Base-by-base conservation (phyloP, 2,329 filamentous ascomycete genomes). In the Pseudogymnoascus sp. region DNA sequence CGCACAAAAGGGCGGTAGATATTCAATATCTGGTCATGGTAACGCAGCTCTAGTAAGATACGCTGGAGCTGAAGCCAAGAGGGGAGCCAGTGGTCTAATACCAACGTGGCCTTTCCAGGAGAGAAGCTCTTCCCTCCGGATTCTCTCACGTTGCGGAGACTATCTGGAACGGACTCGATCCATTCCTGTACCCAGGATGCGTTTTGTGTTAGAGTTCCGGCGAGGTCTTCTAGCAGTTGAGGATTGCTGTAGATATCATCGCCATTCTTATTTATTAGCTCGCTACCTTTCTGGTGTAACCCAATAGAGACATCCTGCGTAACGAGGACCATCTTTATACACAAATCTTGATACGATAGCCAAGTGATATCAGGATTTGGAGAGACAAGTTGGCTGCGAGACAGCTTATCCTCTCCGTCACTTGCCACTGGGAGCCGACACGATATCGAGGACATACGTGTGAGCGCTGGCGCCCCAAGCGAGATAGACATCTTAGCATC, bases 1-100 rank as follows among this genome's bases (percentile, higher is more conserved):
- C 69, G 70, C 49, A 79, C 75, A 33, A 78, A 76, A 0, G 74
- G 73, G 7, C 77, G 72, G 60, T 74, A 76, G 2, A 79, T 68
- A 62, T 74, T 74, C 14, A 74, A 71, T 33, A 63, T 69, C 2
- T 78, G 66, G 29, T 74, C 73, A 63, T 79, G 77, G 60, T 79
- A 80, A 19, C 74, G 68, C 0, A 78, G 66, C 63, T 80, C 78
- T 1, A 80, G 70, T 6, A 77, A 67, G 0, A 80, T 66, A 2
- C 77, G 76, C 58, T 76, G 74, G 12, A 72, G 73, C 64, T 79
- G 77, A 3, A 79, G 68, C 77, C 78, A 79, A 33, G 2, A 72
- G 63, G 3, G 78, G 77, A 1, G 72, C 72, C 35, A 74, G 75
- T 35, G 65, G 67, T 61, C 75, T 71, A 3, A 75, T 63, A 8